A percentile compares a stretch with the other conserved stretches of the same genome.
Conservation (phyloP, 2,329 filamentous ascomycete species). For the Didymella pomorum region DNA sequence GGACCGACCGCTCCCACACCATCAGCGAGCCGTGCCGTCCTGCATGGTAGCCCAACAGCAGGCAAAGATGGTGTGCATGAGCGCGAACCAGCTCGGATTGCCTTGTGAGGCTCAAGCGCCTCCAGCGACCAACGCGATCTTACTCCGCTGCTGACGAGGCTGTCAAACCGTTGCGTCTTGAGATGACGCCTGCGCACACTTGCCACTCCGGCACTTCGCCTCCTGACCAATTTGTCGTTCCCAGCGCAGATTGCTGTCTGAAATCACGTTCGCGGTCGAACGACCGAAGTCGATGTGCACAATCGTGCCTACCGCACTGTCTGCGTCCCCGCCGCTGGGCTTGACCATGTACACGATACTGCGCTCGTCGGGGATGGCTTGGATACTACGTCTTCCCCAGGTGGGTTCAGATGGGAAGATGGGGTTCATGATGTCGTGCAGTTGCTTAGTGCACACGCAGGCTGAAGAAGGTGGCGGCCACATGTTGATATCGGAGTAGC, state of each 20-base stretch:
- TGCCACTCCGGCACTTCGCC: conserved; percentile 13
- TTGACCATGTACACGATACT: conserved; percentile 48
- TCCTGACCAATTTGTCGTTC: conserved; percentile 20
- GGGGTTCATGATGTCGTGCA: conserved; percentile 48
- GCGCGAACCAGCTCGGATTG: neutral
- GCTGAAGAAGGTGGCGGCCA: conserved; percentile 44
- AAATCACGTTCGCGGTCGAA: neutral
- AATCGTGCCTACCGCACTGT: conserved; percentile 33
- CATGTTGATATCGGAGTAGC: conserved; percentile 41
- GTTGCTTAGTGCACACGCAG: conserved; percentile 39
- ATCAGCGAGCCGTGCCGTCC: conserved; percentile 2
- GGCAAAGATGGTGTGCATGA: conserved; percentile 4
- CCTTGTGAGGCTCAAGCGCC: conserved; percentile 1
- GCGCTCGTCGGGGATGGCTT: conserved; percentile 43
- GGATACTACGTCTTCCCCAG: conserved; percentile 29
- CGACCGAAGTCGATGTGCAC: conserved; percentile 46
- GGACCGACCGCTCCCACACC: neutral
- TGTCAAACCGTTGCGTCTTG: no score
- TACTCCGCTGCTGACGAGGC: no score
- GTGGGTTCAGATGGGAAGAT: neutral
- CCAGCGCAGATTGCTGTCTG: conserved; percentile 12
- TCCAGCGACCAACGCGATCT: neutral
- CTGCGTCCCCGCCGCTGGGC: conserved; percentile 14
- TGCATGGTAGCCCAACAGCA: conserved; percentile 15
- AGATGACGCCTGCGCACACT: conserved; percentile 9